phyloP scores from a whole-genome alignment of 345 rosid species.

The Trapa incisa region DNA sequence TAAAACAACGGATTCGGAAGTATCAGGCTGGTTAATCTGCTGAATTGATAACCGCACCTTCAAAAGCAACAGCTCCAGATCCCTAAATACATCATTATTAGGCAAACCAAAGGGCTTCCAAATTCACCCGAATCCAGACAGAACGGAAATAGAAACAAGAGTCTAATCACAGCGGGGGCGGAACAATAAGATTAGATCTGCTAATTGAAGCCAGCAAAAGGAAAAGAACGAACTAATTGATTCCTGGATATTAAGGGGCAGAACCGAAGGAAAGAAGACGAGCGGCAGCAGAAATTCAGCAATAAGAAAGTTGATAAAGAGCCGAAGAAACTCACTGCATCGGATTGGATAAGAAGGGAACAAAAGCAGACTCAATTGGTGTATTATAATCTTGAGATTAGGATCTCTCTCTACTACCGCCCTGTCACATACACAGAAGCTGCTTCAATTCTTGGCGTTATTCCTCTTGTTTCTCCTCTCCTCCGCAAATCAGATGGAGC shows the following conservation, averaged over 20 bases:
- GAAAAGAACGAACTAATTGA: neutral
- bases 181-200: constrained; percentile 1
- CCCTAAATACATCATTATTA: neutral
- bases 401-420: too few species aligned
- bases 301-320: neutral
- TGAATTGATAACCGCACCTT: neutral
- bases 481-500: constrained; percentile 12
- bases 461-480: constrained; percentile 13
- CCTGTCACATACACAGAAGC: neutral
- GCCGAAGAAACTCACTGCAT: constrained; percentile 30
- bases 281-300: neutral
- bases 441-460: constrained; percentile 11
- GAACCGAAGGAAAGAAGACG: neutral
- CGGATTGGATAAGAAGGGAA: constrained; percentile 41
- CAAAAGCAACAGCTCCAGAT: neutral
- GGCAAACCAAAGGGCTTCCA: neutral
- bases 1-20: neutral
- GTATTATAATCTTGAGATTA: constrained; percentile 8
- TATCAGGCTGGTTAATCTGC: neutral
- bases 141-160: neutral
- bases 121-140: neutral
- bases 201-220: neutral
- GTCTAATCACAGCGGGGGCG: neutral
- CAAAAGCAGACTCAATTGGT: constrained; percentile 15
- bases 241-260: neutral